Base-by-base conservation (phyloP, 371 early-diverging fungal genomes). In the Furculomyces boomerangus region DNA sequence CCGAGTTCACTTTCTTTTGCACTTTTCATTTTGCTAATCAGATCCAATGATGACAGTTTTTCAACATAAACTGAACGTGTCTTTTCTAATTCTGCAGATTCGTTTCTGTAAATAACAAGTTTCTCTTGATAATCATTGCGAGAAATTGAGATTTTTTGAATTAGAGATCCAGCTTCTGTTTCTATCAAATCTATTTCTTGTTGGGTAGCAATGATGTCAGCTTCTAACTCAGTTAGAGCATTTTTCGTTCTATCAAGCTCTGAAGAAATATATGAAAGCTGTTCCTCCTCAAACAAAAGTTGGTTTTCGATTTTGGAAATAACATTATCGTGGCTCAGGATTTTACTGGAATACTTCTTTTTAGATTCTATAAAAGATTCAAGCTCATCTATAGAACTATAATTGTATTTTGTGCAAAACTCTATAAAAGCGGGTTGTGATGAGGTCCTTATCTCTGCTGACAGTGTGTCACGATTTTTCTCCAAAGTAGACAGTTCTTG, bases 301-400 rank as follows among this genome's bases (percentile, higher is more conserved):
- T 83, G 87, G 30, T 80, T 82, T 30, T 81, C 73, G 39, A 90
- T 63, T 51, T 85, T 78, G 3, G 91, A 81, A 31, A 78, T 71
- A 55, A 82, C 79, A 0, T 84, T 81, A 22, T 73, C 66, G 58
- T 87, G 88, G 55, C 82, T 78, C 46, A 87, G 60, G 35, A 83
- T 74, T 31, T 72, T 75, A 60, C 90, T 85, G 16, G 75, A 73
- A 0, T 73, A 67, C 54, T 88, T 84, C 57, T 83, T 79, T 13
- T 82, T 68, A 1, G 79, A 60, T 22, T 77, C 74, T 16, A 85
- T 73, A 32, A 81, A 80, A 24, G 76, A 66, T 32, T 95, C 86
- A 61, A 87, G 93, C 54, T 88, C 93, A 7, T 88, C 81, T 49
- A 95, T 80, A 56, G 78, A 83, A 18, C 64, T 51, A 1, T 93